Evolutionary conservation across 2,329 filamentous ascomycete species (phyloP).

Genomic region (Penicillium sp.): DNA sequence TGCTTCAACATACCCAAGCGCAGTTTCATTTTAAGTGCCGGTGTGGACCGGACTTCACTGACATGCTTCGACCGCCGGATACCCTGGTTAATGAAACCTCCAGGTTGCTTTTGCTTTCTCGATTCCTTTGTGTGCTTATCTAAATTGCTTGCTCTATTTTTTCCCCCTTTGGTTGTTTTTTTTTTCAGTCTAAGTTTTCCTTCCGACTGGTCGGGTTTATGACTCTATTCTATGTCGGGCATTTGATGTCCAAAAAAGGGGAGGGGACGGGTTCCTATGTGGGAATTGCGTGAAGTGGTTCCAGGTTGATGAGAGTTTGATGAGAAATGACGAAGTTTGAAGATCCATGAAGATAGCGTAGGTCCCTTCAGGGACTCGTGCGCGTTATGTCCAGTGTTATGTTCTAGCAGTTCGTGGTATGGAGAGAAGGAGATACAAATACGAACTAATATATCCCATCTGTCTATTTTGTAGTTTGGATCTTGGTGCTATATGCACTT

Average conservation of each 20-base stretch:
- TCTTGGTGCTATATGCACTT: background rate
- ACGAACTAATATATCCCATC: constrained; percentile 21
- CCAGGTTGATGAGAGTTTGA: constrained; percentile 12
- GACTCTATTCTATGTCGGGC: constrained; percentile 17
- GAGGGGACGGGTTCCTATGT: background rate
- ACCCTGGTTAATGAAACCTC: constrained; percentile 23
- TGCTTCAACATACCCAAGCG: constrained; percentile 27
- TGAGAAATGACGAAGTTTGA: constrained; percentile 15
- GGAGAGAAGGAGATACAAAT: constrained; percentile 22
- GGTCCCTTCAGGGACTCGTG: constrained; percentile 10
- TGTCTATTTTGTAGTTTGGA: background rate
- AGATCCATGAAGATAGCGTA: constrained; percentile 11
- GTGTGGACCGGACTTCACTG: constrained; percentile 20
- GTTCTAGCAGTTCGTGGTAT: constrained; percentile 15
- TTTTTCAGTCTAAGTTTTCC: constrained; percentile 6
- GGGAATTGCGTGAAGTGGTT: constrained; percentile 11
- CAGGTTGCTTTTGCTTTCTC: constrained; percentile 16
- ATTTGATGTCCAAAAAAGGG: constrained; percentile 13
- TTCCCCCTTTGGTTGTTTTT: constrained; percentile 6
- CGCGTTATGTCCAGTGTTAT: constrained; percentile 18
- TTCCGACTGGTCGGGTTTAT: constrained; percentile 16
- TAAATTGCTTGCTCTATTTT: constrained; percentile 25
- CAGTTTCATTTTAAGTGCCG: constrained; percentile 22
- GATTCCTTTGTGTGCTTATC: constrained; percentile 18
- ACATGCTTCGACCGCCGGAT: constrained; percentile 22